Evolutionary conservation across 257 asterid genomes (phyloP), one percentile per base, ranked within the genome.

Genomic region (Forsythia viridissima): DNA sequence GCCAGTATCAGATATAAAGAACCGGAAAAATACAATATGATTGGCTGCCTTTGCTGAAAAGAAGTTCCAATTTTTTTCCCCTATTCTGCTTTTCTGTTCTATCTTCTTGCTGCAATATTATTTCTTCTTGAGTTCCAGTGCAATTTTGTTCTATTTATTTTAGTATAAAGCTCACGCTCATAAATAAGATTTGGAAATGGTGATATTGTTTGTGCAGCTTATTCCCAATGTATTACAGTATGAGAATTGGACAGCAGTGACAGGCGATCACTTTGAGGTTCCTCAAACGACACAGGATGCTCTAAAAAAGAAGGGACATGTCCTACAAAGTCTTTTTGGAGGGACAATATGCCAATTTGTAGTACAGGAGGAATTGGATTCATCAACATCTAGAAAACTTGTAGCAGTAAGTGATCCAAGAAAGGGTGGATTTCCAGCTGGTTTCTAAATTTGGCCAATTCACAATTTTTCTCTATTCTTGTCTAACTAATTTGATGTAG

Each of bases 341-440:
- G 93, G 93, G 30, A 80, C 94, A 72, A 81, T 91, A 63, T 88
- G 94, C 72, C 93, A 92, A 34, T 79, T 92, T 72, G 79, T 91
- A 24, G 91, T 87, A 78, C 88, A 84, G 66, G 85, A 85, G 74
- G 85, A 84, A 72, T 48, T 87, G 71, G 67, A 77, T 12, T 77
- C 81, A 57, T 24, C 82, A 3, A 68, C 46, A 21, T 68, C 61
- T 3, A 88, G 80, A 24, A 36, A 70, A 36, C 94, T 91, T 76
- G 46, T 82, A 38, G 96, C 88, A 42, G 86, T 90, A 51, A 89
- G 96, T 81, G 96, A 92, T 66, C 94, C 92, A 0, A 92, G 97
- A 77, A 92, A 90, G 82, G 96, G 96, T 71, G 96, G 97, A 55
- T 78, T 83, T 65, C 97, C 94, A 3, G 88, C 92, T 42, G 96